These are phyloP conservation scores for Bipolaris victoriae DNA, from an alignment of 2,329 filamentous ascomycete species.

Conservation along the genomic window DNA sequence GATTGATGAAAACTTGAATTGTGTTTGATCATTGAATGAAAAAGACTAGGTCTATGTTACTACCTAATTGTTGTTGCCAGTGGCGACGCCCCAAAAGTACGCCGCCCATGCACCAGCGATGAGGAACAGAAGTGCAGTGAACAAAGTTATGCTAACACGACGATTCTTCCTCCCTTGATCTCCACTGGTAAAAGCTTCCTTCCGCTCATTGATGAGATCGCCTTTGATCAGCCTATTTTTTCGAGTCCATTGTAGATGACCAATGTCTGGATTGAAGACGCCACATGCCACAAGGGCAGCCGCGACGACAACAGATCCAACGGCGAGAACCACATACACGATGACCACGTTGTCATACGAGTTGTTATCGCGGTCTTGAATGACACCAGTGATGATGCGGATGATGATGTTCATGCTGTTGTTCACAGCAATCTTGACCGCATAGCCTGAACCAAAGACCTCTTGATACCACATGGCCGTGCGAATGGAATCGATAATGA, in stretches of 20 bases:
- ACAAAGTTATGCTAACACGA: slow-evolving; percentile 50
- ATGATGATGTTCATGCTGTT: slow-evolving; percentile 69
- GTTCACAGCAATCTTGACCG: slow-evolving; percentile 67
- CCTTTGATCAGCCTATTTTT: slow-evolving; percentile 59
- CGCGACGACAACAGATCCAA: slow-evolving; percentile 56
- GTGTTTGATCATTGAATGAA: too few species aligned
- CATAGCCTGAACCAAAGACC: slow-evolving; percentile 66
- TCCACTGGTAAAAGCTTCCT: slow-evolving; percentile 48
- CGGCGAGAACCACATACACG: slow-evolving; percentile 62
- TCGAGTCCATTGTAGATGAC: slow-evolving; percentile 63
- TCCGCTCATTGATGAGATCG: slow-evolving; percentile 52
- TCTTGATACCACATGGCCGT: slow-evolving; percentile 66
- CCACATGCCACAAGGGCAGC: slow-evolving; percentile 50
- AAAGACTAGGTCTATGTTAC: too few species aligned
- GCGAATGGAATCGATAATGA: slow-evolving; percentile 66
- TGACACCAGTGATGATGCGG: slow-evolving; percentile 61
- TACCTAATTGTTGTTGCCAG: slow-evolving; percentile 50
- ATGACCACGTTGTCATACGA: slow-evolving; percentile 63
- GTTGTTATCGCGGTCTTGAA: slow-evolving; percentile 64
- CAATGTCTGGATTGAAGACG: slow-evolving; percentile 52
- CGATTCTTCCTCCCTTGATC: slow-evolving; percentile 48
- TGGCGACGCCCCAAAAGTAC: slow-evolving; percentile 67
- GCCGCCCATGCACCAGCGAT: slow-evolving; percentile 61
- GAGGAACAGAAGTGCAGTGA: slow-evolving; percentile 54
- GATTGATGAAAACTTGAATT: too few species aligned